Base-by-base conservation (phyloP, 768 basidiomycete genomes). In the Boletellus sp. region DNA sequence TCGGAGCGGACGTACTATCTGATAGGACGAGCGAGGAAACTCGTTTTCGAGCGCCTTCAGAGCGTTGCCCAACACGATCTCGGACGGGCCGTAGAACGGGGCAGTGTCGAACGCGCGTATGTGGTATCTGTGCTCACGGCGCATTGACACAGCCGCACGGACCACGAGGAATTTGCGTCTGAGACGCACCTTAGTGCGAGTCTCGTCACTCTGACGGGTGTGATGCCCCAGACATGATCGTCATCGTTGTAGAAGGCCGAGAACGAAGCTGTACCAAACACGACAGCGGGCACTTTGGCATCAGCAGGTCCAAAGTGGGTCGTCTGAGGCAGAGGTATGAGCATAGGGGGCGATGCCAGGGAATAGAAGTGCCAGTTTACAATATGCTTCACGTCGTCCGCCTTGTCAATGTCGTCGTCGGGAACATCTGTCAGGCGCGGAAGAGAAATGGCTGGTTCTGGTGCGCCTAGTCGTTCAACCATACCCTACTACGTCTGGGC, bases 61-160 rank as follows among this genome's bases (percentile, higher is more conserved):
- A 16, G 80, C 79, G 46, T 78, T 78, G 33, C 92, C 87, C 38
- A 91, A 70, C 0, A 93, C 73, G 54, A 83, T 76, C 68, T 94
- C 91, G 0, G 90, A 90, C 5, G 80, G 77, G 11, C 86, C 88
- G 60, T 94, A 94, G 63, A 81, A 89, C 6, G 83, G 78, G 12
- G 89, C 78, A 3, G 91, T 94, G 66, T 94, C 91, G 60, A 94
- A 87, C 0, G 85, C 85, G 31, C 68, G 69, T 48, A 94, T 84
- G 23, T 90, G 91, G 69, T 90, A 92, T 36, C 91, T 91, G 22
- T 6, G 10, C 3, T 4, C 3, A 34, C n/a, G 26, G 26, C 28
- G n/a, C 19, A 35, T 35, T 23, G 35, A 12, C 7, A 28, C 4
- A 26, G 9, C 1, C 6, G 3, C 24, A 19, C 28, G 6, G 5